phyloP scores from a whole-genome alignment of 2,329 filamentous ascomycete genomes.

The Penicillium brasilianum region DNA sequence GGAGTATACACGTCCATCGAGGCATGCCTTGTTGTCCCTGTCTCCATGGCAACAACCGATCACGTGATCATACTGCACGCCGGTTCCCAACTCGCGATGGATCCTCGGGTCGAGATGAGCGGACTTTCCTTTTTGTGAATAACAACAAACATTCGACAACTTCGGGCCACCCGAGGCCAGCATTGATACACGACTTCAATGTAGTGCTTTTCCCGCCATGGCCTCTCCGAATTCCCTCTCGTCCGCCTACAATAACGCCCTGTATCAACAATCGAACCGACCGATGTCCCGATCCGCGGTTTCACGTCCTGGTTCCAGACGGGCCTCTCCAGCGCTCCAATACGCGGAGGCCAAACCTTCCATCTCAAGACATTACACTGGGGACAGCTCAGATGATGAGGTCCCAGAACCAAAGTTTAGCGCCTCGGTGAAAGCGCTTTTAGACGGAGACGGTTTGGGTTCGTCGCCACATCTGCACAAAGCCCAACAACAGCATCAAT shows the following conservation, averaged over 20 bases:
- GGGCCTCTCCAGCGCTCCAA: constrained; percentile 37
- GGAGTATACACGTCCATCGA: constrained; percentile 3
- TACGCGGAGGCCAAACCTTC: constrained; percentile 28
- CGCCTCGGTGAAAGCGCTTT: constrained; percentile 83
- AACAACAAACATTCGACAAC: constrained; percentile 34
- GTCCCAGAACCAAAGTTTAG: constrained; percentile 90
- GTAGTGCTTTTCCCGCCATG: constrained; percentile 35
- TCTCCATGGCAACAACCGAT: constrained; percentile 22
- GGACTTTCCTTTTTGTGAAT: constrained; percentile 16
- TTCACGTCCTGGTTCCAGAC: constrained; percentile 41
- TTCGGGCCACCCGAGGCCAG: constrained; percentile 25
- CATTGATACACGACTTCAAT: constrained; percentile 37
- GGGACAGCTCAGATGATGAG: constrained; percentile 94
- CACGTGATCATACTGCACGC: constrained; percentile 29
- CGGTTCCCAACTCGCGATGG: constrained; percentile 17
- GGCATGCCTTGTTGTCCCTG: constrained; percentile 28
- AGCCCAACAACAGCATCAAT: constrained; percentile 31
- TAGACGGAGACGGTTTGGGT: constrained; percentile 59
- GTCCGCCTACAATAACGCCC: constrained; percentile 42
- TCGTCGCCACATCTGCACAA: constrained; percentile 53
- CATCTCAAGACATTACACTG: constrained; percentile 47
- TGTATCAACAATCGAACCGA: constrained; percentile 43
- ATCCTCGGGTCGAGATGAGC: constrained; percentile 26
- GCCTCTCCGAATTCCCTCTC: constrained; percentile 46
- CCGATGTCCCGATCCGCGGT: constrained; percentile 45